Evolutionary conservation across 352 stramenopile genomes (phyloP), one percentile per base, ranked within the genome.

Genomic region (Thraustochytrium sp.): DNA sequence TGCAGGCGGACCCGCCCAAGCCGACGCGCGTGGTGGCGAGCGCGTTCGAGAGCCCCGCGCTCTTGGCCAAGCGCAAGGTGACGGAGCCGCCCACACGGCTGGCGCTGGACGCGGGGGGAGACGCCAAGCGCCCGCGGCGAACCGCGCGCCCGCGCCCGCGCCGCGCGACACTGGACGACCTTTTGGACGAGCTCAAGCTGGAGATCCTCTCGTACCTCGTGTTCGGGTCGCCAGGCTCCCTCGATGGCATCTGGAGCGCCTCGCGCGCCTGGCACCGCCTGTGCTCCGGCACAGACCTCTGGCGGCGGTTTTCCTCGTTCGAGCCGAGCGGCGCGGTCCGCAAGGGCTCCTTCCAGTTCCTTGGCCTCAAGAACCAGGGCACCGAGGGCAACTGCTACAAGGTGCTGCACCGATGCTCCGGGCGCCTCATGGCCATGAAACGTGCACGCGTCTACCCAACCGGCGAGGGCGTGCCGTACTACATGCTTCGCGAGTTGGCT

Each of bases 381-480:
- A 96, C 92, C 1, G 91, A 96, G 76, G 92, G 92, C 51, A 94
- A 89, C 0, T 95, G 91, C 65, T 94, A 94, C 64, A 94, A 94
- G 82, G 94, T 92, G 82, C 90, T 90, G 82, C 90, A 96, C 82
- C 89, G 91, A 8, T 93, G 90, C 31, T 92, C 89, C 4, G 92
- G 92, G 34, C 93, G 92, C 59, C 90, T 93, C n/a, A 82, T 95
- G 34, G 91, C 92, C 2, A 94, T 95, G 90, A 95, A 95, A 84
- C 93, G 93, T 63, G 91, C 92, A 2, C 86, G 92, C 18, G 91
- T 95, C 0, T 95, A 94, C 59, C 92, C 92, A 76, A 49, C 94
- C 88, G 92, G 92, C 44, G 92, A 96, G 88, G 92, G 92, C 42
- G 91, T 96, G 23, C 92, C 92, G n/a, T 96, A 96, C 76, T 96